Evolutionary conservation across 805 yeast species (phyloP), one percentile per base, ranked within the genome.

Genomic region (Ogataea nakhonphanomensis): DNA sequence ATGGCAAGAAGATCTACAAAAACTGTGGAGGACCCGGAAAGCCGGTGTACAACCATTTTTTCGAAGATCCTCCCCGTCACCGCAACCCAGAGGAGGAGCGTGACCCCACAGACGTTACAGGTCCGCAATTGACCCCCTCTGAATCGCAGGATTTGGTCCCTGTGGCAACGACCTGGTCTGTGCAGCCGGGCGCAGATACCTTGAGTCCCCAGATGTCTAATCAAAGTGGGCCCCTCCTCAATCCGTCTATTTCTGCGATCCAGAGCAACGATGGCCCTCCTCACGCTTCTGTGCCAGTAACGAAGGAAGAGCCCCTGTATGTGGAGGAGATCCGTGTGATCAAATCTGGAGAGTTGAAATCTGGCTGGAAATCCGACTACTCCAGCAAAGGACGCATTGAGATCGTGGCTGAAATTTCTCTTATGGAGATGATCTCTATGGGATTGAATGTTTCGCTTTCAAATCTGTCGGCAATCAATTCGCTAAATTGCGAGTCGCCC

Each of bases 281-380:
- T 40, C 51, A 21, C 5, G 20, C 20, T 5, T 17, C 20, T 17
- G 20, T 17, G 3, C 44, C 45, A 1, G 31, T 54, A 1, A 51
- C 46, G 4, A 9, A 29, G 8, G 35, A 39, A 14, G 29, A 13
- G 23, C 43, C 43, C 20, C 45, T 84, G 10, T 83, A 74, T 51
- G 61, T 79, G 9, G 95, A 89, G 59, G 96, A 90, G 54, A 73
- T 75, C 7, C 72, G 90, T 23, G 76, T 85, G 4, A 67, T 93
- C 7, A 75, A 82, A 9, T 74, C 79, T 39, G 96, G 96, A 8
- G 95, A 86, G 45, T 63, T 88, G 56, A 86, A 84, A 57, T 71
- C 76, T 23, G 99, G 99, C 3, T 93, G 99, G 99, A 93, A 93
- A 60, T 79, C 93, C 1, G 99, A 93, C 62, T 90, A 83, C 58